Conservation (phyloP, 192 early-diverging fungal genomes). For the Coemansia sp. region DNA sequence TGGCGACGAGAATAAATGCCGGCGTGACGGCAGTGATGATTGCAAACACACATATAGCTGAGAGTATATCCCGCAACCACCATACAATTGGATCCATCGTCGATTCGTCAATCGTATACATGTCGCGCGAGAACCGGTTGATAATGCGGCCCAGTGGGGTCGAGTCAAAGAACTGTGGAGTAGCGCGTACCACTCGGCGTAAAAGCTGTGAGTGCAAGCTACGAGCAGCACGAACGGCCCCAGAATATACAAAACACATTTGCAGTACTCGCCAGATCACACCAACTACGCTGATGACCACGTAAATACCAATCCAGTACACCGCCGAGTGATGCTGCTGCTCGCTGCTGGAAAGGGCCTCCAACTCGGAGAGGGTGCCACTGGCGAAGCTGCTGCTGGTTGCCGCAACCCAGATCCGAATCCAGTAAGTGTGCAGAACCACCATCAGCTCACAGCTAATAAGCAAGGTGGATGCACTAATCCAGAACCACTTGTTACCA, state of each 20-base stretch:
- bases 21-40: too few relatives aligned
- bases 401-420: not conserved
- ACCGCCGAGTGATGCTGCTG: slow-evolving; percentile 39
- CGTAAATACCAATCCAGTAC: slow-evolving; percentile 70
- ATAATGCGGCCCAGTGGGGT: slow-evolving; percentile 83
- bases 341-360: not conserved
- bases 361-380: too few relatives aligned
- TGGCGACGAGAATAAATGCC: too few relatives aligned
- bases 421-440: too few relatives aligned
- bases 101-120: slow-evolving; percentile 72
- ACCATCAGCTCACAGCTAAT: not conserved
- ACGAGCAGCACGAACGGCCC: slow-evolving; percentile 61
- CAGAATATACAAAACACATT: slow-evolving; percentile 51
- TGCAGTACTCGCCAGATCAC: slow-evolving; percentile 48
- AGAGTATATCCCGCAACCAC: slow-evolving; percentile 19
- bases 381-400: not conserved
- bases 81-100: slow-evolving; percentile 58
- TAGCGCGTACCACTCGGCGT: slow-evolving; percentile 62
- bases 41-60: too few relatives aligned
- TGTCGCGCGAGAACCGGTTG: slow-evolving; percentile 86
- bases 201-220: slow-evolving; percentile 62
- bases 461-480: slow-evolving; percentile 21
- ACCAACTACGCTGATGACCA: slow-evolving; percentile 57
- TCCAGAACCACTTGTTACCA: slow-evolving; percentile 64
- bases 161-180: slow-evolving; percentile 83